Evolutionary conservation across 345 rosid genomes (phyloP), one percentile per base, ranked within the genome.

Genomic region (Stellera chamaejasme): DNA sequence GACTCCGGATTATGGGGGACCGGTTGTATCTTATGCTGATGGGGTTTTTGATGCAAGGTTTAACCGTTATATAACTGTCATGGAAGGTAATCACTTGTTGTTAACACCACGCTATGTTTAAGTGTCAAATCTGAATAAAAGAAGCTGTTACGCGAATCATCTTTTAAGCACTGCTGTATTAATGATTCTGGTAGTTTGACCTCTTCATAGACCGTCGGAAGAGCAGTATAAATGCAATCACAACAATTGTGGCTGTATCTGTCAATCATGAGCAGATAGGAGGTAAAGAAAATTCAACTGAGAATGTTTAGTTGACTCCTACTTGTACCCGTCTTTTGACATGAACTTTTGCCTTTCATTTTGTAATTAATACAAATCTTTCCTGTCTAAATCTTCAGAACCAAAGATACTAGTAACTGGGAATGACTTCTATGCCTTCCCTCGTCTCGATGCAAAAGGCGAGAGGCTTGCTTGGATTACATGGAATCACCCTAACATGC

Each of bases 401-500:
- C 90, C 97, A 26, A 82, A 81, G 66, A 77, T 82, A 47, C 54
- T 93, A 6, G 70, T 77, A 23, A 73, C 81, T 25, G 97, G 91
- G 69, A 84, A 75, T 66, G 99, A 93, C 69, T 93, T 93, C 79
- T 89, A 86, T 79, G 97, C 96, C 12, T 93, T 84, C 68, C 97
- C 99, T n/a, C 96, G 94, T 2, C 23, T 93, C 54, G 96, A 93
- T 45, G 67, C 82, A 8, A 77, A 78, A 55, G 69, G 79, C 56
- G 88, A 80, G 74, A 66, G 82, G 52, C 66, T 93, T 45, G 97
- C 97, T 12, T 93, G 99, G 99, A 79, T 93, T 48, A 83, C 81
- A 59, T 93, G 99, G 97, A 67, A 76, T 54, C 97, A 84, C 61
- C 97, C 99, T 47, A 84, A 82, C 70, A 89, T 87, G 97, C 96